phyloP scores from a whole-genome alignment of 1,284 basidiomycete species.

The Heterobasidion occidentale region DNA sequence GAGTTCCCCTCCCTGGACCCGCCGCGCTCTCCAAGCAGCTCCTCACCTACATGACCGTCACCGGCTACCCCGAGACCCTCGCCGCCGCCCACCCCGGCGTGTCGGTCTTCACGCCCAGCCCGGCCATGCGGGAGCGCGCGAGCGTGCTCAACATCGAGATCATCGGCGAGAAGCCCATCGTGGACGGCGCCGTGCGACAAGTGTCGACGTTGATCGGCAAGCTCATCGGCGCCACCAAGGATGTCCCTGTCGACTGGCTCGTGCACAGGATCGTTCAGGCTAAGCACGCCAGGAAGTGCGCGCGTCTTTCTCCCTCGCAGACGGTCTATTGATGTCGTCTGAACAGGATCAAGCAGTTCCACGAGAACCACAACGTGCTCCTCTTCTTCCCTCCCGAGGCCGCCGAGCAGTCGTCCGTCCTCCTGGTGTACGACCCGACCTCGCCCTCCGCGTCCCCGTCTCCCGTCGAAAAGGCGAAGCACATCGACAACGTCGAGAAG shows the following conservation, averaged over 20 bases:
- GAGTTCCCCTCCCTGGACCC: slow-evolving; percentile 73
- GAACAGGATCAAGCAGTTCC: slow-evolving; percentile 72
- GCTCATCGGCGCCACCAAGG: slow-evolving; percentile 64
- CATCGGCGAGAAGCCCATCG: slow-evolving; percentile 71
- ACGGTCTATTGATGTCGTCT: slow-evolving; percentile 5
- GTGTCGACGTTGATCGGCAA: slow-evolving; percentile 70
- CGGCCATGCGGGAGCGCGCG: slow-evolving; percentile 41
- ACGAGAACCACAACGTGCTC: slow-evolving; percentile 71
- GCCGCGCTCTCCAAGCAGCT: slow-evolving; percentile 66
- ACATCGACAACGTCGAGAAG: slow-evolving; percentile 69
- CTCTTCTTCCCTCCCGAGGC: slow-evolving; percentile 80
- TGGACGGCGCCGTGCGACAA: slow-evolving; percentile 69
- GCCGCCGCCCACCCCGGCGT: slow-evolving; percentile 52
- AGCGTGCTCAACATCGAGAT: slow-evolving; percentile 74
- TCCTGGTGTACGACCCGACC: slow-evolving; percentile 79
- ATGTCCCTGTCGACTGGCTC: slow-evolving; percentile 77
- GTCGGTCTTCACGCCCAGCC: slow-evolving; percentile 65
- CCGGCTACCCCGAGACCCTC: slow-evolving; percentile 61
- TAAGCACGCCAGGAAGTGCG: slow-evolving; percentile 78
- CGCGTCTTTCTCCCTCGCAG: slow-evolving; percentile 4
- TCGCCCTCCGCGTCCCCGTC: slow-evolving; percentile 51
- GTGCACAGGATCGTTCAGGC: slow-evolving; percentile 78
- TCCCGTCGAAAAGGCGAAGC: slow-evolving; percentile 71
- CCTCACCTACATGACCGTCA: slow-evolving; percentile 71
- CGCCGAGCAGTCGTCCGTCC: slow-evolving; percentile 65